Evolutionary conservation across 306 rosid genomes (phyloP).

Genomic region (Prunus mira): DNA sequence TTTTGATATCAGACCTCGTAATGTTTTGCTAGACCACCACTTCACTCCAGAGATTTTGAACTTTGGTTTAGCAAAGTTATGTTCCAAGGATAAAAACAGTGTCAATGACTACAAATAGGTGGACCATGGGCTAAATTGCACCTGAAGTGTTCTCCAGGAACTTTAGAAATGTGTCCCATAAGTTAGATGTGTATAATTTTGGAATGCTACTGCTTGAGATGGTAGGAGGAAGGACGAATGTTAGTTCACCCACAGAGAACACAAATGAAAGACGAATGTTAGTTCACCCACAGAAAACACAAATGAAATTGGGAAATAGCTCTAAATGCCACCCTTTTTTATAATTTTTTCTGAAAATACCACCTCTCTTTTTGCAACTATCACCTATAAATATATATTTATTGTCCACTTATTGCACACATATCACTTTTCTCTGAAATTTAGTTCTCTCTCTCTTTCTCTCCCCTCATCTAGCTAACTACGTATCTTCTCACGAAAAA

Average conservation of each 20-base stretch:
- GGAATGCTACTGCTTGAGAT: constrained; percentile 35
- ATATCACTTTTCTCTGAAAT: too few species aligned
- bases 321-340: too few species aligned
- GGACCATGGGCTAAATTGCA: constrained; percentile 41
- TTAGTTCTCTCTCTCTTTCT: too few species aligned
- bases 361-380: too few species aligned
- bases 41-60: constrained; percentile 32
- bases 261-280: background rate
- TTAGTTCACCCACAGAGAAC: background rate
- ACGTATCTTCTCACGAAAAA: too few species aligned
- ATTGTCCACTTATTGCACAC: too few species aligned
- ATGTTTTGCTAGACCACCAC: constrained; percentile 29
- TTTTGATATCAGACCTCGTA: constrained; percentile 38
- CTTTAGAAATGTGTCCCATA: constrained; percentile 26
- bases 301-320: too few species aligned
- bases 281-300: too few species aligned
- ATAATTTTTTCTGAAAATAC: too few species aligned
- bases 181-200: constrained; percentile 31
- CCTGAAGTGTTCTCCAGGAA: constrained; percentile 33
- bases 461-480: too few species aligned
- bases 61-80: constrained; percentile 40
- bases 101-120: constrained; percentile 31
- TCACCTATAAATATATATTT: too few species aligned
- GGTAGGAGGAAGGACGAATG: constrained; percentile 23
- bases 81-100: constrained; percentile 33